phyloP scores from a whole-genome alignment of 495 filamentous ascomycete genomes.

The Aspergillus sparsus region DNA sequence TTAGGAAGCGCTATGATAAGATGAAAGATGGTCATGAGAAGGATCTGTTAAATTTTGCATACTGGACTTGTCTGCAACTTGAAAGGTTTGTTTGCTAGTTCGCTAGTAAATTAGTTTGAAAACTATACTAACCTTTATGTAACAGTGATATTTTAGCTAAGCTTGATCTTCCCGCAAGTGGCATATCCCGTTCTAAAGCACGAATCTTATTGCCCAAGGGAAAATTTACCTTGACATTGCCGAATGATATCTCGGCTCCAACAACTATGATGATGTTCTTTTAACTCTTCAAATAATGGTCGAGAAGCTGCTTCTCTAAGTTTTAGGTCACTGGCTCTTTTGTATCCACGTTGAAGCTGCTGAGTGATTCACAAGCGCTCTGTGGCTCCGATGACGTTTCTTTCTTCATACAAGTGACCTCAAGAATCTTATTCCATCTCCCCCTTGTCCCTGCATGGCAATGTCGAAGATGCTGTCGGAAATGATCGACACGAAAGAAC shows the following conservation, averaged over 20 bases:
- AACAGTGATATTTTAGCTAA: conserved; percentile 88
- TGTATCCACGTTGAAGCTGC: too few species aligned
- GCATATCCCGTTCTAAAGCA: conserved; percentile 70
- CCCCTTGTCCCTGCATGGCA: conserved; percentile 95
- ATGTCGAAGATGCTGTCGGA: conserved; percentile 97
- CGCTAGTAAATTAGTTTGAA: not conserved
- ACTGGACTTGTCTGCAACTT: conserved; percentile 92
- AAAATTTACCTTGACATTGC: conserved; percentile 33
- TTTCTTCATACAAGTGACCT: conserved; percentile 96
- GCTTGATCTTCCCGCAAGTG: conserved; percentile 76
- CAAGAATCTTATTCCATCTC: conserved; percentile 98
- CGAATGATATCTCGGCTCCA: conserved; percentile 37
- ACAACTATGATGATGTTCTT: conserved; percentile 64
- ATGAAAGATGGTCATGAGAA: conserved; percentile 28
- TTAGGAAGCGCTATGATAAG: conserved; percentile 40
- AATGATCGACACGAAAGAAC: conserved; percentile 96
- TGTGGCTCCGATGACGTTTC: conserved; percentile 61
- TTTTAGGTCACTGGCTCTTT: too few species aligned
- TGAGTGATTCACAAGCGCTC: too few species aligned
- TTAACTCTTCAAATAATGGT: too few species aligned
- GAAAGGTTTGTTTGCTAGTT: conserved; percentile 66
- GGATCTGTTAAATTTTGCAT: conserved; percentile 72
- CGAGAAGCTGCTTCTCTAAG: too few species aligned
- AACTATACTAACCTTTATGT: conserved; percentile 2
- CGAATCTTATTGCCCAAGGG: conserved; percentile 64